These are phyloP conservation scores for Russula sp. DNA, from an alignment of 768 basidiomycete species.

Conservation along the genomic window DNA sequence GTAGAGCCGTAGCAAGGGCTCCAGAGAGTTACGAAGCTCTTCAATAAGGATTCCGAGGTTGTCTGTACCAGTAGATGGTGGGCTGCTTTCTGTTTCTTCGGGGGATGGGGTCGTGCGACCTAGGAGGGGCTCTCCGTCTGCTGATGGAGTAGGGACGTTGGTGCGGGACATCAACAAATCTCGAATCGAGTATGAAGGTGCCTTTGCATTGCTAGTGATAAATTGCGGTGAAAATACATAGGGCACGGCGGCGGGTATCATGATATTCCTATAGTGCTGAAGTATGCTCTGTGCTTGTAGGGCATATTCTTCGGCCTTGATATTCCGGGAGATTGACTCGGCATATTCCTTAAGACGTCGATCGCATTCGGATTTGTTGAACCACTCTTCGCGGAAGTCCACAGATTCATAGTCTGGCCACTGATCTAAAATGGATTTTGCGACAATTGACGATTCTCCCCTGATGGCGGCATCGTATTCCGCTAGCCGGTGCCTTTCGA, in stretches of 20 bases:
- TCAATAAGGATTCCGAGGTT: no score
- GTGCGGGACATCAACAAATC: neutral
- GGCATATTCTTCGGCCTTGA: neutral
- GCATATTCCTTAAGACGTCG: neutral
- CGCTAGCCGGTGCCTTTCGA: neutral
- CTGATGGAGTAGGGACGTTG: no score
- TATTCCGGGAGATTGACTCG: conserved; percentile 7
- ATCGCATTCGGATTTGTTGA: conserved; percentile 1
- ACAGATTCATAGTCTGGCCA: neutral
- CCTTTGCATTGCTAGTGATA: neutral
- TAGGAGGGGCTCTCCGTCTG: no score
- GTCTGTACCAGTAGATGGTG: no score
- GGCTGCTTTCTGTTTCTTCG: no score
- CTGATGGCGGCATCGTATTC: neutral
- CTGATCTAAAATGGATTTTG: neutral
- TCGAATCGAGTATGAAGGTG: neutral
- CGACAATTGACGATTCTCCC: neutral
- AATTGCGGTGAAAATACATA: conserved; percentile 6
- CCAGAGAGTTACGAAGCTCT: conserved; percentile 1
- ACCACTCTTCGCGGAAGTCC: neutral
- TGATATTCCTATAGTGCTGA: neutral
- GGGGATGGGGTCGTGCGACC: no score
- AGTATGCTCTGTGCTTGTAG: neutral
- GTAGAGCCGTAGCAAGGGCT: conserved; percentile 4
- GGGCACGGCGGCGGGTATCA: neutral